A percentile compares a stretch with the other conserved stretches of the same genome.
Conservation (phyloP, 176 grass and related monocot genomes). For the Melocanna baccifera region DNA sequence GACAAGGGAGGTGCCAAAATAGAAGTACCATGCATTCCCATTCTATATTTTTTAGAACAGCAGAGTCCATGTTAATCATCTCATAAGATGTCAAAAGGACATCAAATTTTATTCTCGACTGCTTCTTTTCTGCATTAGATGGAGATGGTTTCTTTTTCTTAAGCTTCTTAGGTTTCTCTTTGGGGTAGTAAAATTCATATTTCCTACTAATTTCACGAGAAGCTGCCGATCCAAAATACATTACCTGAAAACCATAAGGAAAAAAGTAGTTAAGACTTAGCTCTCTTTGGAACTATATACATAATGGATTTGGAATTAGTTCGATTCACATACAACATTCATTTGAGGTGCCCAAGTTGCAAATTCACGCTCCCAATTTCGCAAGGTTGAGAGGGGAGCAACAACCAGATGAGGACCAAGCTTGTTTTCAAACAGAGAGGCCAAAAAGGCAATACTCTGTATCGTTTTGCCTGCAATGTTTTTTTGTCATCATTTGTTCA, state of each 20-base stretch:
- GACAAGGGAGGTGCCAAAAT: background rate
- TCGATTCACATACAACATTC: constrained; percentile 76
- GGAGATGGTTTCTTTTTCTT: constrained; percentile 79
- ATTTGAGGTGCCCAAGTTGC: constrained; percentile 97
- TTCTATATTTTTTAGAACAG: constrained; percentile 75
- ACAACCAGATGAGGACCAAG: constrained; percentile 89
- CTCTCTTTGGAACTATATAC: constrained; percentile 11
- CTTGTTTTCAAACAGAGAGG: constrained; percentile 77
- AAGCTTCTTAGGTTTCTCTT: constrained; percentile 69
- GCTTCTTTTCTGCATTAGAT: constrained; percentile 59
- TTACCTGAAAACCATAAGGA: constrained; percentile 56
- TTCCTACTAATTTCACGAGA: constrained; percentile 83
- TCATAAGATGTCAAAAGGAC: constrained; percentile 99
- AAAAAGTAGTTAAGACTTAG: constrained; percentile 22
- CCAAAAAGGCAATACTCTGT: constrained; percentile 99
- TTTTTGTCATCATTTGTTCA: constrained; percentile 17
- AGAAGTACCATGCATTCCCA: constrained; percentile 97
- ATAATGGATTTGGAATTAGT: constrained; percentile 29
- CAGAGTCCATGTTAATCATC: constrained; percentile 99
- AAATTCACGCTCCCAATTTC: constrained; percentile 99
- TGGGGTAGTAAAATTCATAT: constrained; percentile 87
- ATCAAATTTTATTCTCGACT: constrained; percentile 95
- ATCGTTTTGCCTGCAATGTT: constrained; percentile 84
- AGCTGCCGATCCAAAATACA: constrained; percentile 80
- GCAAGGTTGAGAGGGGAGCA: constrained; percentile 87